Percentiles rank a stretch among this genome's conserved stretches.
Conservation (phyloP, 805 yeast species). For the Candida corydali region DNA sequence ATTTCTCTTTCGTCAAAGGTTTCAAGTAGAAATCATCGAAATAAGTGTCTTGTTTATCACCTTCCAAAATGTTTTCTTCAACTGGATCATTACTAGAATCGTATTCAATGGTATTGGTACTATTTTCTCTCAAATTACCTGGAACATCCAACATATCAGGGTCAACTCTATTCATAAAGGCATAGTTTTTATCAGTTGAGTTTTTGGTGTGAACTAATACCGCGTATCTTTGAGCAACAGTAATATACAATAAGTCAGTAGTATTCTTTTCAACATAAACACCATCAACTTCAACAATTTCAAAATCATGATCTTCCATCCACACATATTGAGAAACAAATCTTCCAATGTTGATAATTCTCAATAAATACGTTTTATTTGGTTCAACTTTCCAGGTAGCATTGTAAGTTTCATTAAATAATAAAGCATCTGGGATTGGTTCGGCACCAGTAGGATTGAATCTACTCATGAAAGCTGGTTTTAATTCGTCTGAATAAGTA, state of each 20-base stretch:
- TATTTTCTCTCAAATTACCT: constrained; percentile 44
- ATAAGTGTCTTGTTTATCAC: constrained; percentile 34
- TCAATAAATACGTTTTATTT: constrained; percentile 57
- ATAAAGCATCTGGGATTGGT: constrained; percentile 66
- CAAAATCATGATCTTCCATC: constrained; percentile 39
- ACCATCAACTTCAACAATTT: constrained; percentile 43
- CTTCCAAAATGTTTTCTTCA: constrained; percentile 12
- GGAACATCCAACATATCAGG: constrained; percentile 69
- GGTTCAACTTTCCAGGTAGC: constrained; percentile 53
- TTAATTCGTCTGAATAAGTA: constrained; percentile 43
- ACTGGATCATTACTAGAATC: constrained; percentile 20
- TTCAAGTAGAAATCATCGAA: constrained; percentile 72
- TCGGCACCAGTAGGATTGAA: constrained; percentile 85
- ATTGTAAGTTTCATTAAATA: constrained; percentile 63
- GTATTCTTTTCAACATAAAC: constrained; percentile 55
- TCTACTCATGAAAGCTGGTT: constrained; percentile 49
- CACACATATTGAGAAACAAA: constrained; percentile 60
- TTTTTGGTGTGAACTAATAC: constrained; percentile 59
- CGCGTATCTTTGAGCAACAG: constrained; percentile 81
- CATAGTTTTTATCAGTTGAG: constrained; percentile 43
- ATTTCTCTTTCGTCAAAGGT: constrained; percentile 52
- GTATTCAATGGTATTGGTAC: constrained; percentile 56
- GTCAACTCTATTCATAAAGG: constrained; percentile 61
- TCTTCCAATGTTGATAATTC: constrained; percentile 65
- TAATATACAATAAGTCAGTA: constrained; percentile 54